Evolutionary conservation across 1,284 basidiomycete genomes (phyloP), one percentile per base, ranked within the genome.

Genomic region (Trichosporon inkin): DNA sequence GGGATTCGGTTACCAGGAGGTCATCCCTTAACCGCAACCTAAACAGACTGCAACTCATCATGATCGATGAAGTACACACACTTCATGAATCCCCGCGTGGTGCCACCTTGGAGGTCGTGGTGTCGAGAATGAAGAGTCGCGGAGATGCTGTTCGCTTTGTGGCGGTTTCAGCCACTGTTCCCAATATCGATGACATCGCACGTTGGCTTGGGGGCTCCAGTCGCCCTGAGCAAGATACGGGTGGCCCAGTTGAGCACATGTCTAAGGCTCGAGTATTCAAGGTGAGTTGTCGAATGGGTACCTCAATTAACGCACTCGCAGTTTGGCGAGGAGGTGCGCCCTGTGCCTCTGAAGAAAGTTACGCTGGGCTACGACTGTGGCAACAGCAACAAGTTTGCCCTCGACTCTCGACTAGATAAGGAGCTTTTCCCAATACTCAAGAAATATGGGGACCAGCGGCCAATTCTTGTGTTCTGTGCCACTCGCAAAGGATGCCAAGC

Each of bases 31-130:
- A 70, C 86, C 65, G 56, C 75, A 38, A 69, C 1, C 49, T 70
- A 11, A 47, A 62, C 10, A 65, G 72, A 6, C 63, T 74, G 2
- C 56, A 60, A 53, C 80, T 94, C 13, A 88, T 93, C 67, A 84
- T 97, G 49, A 88, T 99, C 40, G 95, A 99, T 71, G 95, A 98
- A 79, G 91, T 96, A 2, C 95, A 99, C 74, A 88, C 94, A 52
- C 83, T 99, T 10, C 89, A 92, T 56, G 95, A 98, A 76, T 81
- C 83, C 24, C 44, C 44, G 17, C 84, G 92, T 39, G 93, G 94
- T 19, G 90, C 92, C 60, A 92, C 90, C 3, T 82, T 99, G 3
- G 95, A 99, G 78, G 94, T 96, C 5, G 85, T 97, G 7, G 83
- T 96, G 32, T 89, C 91, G 1, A 85, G 95, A n/a, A 95, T 96